Base-by-base conservation (phyloP, 257 asterid species). In the Fraxinus cuspidata region DNA sequence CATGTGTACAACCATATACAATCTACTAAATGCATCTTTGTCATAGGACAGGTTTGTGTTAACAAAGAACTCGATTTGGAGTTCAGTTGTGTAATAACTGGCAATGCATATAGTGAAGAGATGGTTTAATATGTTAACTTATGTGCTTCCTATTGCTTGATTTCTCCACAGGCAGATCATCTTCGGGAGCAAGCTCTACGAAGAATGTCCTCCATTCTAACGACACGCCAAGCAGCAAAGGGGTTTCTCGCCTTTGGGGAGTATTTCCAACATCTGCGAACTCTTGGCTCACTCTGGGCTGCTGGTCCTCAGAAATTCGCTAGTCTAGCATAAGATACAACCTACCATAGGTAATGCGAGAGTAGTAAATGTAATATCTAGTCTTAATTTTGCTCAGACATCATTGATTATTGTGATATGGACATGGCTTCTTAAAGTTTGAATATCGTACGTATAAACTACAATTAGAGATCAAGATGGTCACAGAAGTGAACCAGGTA, bases 181-280 rank as follows among this genome's bases (percentile, higher is more conserved):
- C 96, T 96, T 2, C 89, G 99, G n/a, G 95, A 92, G 82, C 97
- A 96, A 85, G 90, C 97, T 12, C 84, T 96, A 75, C 91, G 84
- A 78, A 94, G 91, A 79, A 92, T 93, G 97, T 85, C 94, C 15
- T 89, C 86, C 3, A 87, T 90, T 74, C 78, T 93, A 84, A 88
- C 95, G 15, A 88, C 93, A 1, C 94, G 84, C 11, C 98, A 96
- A 76, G 94, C 99, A 12, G 97, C 99, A 0, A 86, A 84, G 29
- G 96, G 91, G 2, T 77, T 96, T 83, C 89, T 96, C 21, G 94
- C 92, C 5, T 93, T 93, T 10, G 97, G 97, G 4, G 97, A 96
- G 82, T 93, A 90, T 73, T 92, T 90, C 69, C 95, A 90, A 72
- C 92, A 93, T n/a, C 86, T 96, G 27, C 94, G 96, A 35, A 87